A percentile compares a stretch with the other conserved stretches of the same genome.
Evolutionary conservation across 2,329 filamentous ascomycete species (phyloP).

Genomic region (Sporothrix phasma): DNA sequence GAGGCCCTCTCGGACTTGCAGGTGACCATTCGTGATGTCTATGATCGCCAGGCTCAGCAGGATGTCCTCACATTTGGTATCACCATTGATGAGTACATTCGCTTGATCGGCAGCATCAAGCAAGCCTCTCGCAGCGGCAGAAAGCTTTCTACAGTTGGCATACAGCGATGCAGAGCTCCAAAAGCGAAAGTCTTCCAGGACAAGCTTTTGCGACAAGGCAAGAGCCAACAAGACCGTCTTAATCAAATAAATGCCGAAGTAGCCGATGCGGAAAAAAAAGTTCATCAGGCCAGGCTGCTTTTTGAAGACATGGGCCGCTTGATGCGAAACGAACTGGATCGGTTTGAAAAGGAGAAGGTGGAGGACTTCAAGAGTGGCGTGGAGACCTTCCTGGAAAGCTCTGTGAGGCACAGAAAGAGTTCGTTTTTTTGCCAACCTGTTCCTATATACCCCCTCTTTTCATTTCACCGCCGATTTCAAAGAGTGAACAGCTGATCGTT

Average conservation of each 20-base stretch:
- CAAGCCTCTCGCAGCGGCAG: conserved; percentile 79
- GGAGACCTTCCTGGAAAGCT: conserved; percentile 93
- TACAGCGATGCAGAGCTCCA: conserved; percentile 73
- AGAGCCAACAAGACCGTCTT: conserved; percentile 89
- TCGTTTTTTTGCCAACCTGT: conserved; percentile 23
- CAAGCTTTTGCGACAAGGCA: conserved; percentile 87
- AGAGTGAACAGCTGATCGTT: background rate
- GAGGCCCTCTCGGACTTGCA: conserved; percentile 90
- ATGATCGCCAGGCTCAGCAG: conserved; percentile 93
- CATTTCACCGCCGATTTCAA: background rate
- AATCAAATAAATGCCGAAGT: conserved; percentile 91
- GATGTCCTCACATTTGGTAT: conserved; percentile 94
- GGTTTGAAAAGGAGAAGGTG: conserved; percentile 94
- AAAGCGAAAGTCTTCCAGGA: conserved; percentile 84
- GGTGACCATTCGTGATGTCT: conserved; percentile 85
- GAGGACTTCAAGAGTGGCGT: conserved; percentile 98
- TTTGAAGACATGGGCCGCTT: conserved; percentile 97
- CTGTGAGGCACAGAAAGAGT: conserved; percentile 96
- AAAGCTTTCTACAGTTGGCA: conserved; percentile 96
- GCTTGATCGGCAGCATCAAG: conserved; percentile 90
- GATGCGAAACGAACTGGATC: conserved; percentile 82
- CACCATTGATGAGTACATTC: conserved; percentile 96
- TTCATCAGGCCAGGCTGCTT: conserved; percentile 77
- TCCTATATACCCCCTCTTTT: background rate
- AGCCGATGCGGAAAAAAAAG: conserved; percentile 84